These are phyloP conservation scores for Camellia japonica DNA, from an alignment of 148 eudicot species.

Conservation along the genomic window DNA sequence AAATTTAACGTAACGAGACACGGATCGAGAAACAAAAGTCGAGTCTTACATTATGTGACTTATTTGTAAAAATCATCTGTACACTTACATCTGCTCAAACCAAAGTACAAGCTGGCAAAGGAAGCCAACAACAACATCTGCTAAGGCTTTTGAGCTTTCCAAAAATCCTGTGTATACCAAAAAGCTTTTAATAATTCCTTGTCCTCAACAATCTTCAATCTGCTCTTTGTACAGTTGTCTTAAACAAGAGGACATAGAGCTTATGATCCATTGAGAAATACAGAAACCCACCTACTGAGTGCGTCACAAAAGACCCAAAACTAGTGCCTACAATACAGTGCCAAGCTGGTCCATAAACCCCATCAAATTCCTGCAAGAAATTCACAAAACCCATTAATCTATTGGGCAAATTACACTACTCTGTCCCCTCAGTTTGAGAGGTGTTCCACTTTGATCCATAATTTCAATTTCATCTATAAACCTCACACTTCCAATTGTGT, in stretches of 20 bases:
- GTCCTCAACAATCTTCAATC: slow-evolving; percentile 29
- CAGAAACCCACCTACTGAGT: slow-evolving; percentile 89
- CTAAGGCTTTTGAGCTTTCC: slow-evolving; percentile 1
- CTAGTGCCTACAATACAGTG: slow-evolving; percentile 94
- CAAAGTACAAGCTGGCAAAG: slow-evolving; percentile 4
- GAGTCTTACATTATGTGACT: too few relatives aligned
- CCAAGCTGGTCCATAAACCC: slow-evolving; percentile 97
- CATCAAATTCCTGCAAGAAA: slow-evolving; percentile 86
- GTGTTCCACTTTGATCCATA: too few relatives aligned
- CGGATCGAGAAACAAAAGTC: too few relatives aligned
- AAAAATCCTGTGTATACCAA: not conserved
- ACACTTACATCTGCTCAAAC: not conserved
- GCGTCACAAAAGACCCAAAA: slow-evolving; percentile 98
- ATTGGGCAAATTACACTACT: not conserved
- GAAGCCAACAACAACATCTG: not conserved
- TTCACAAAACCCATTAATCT: slow-evolving; percentile 9
- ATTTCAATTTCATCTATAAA: too few relatives aligned
- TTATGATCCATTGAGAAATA: slow-evolving; percentile 94
- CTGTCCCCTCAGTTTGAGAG: too few relatives aligned
- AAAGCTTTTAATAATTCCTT: not conserved
- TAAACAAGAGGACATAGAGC: slow-evolving; percentile 74
- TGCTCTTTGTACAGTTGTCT: slow-evolving; percentile 83
- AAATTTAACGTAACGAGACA: too few relatives aligned
- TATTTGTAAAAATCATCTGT: too few relatives aligned
- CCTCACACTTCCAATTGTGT: too few relatives aligned